Conservation (phyloP, 352 stramenopile genomes). For the Globisporangium nunn region DNA sequence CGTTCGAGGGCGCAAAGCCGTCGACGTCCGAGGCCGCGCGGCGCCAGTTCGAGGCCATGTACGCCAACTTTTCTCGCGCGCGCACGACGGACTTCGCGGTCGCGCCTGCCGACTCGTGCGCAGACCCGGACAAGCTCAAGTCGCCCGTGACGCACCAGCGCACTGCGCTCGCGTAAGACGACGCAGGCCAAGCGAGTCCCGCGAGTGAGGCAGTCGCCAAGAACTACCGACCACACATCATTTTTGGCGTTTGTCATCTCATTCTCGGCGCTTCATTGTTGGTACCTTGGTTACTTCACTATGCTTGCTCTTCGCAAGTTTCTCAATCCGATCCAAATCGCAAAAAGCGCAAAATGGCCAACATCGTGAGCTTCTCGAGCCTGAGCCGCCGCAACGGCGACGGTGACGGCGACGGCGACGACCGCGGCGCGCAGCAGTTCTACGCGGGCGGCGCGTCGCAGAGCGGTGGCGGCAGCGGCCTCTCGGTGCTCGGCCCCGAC, state of each 20-base stretch:
- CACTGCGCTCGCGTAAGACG: slow-evolving; percentile 45
- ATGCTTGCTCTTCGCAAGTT: background rate
- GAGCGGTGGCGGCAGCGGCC: slow-evolving; percentile 62
- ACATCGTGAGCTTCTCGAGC: slow-evolving; percentile 79
- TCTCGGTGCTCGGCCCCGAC: slow-evolving; percentile 63
- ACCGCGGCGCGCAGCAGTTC: slow-evolving; percentile 52
- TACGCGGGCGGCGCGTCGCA: slow-evolving; percentile 63
- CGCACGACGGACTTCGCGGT: slow-evolving; percentile 66
- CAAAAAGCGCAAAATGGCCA: slow-evolving; percentile 38
- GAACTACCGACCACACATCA: too few species aligned
- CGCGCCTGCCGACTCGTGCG: slow-evolving; percentile 36
- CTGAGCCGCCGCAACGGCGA: slow-evolving; percentile 35
- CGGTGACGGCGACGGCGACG: slow-evolving; percentile 23
- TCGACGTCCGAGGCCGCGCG: slow-evolving; percentile 56
- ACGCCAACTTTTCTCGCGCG: slow-evolving; percentile 56
- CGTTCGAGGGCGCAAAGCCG: slow-evolving; percentile 60
- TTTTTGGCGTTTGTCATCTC: too few species aligned
- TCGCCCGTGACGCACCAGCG: slow-evolving; percentile 55
- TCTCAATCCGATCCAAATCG: background rate
- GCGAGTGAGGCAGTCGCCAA: too few species aligned
- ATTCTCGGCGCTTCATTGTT: background rate
- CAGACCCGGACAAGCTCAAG: slow-evolving; percentile 42
- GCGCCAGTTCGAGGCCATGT: slow-evolving; percentile 65
- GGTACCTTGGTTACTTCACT: background rate
- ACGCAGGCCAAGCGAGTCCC: too few species aligned